Evolutionary conservation across 192 early-diverging fungal genomes (phyloP), one percentile per base, ranked within the genome.

Genomic region (Backusella westeae): DNA sequence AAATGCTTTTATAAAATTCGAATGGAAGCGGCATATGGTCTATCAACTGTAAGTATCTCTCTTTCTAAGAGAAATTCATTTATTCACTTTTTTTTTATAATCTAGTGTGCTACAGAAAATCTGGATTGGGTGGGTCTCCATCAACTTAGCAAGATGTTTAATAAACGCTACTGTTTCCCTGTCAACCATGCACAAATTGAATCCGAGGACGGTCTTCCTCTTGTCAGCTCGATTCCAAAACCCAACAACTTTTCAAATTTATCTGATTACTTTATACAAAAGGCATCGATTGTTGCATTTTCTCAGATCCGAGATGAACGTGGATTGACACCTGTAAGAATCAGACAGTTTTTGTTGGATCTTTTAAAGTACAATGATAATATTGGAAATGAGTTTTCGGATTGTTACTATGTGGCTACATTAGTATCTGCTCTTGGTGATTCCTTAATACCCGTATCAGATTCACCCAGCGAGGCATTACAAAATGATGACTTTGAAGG

Each of bases 351-450:
- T 34, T 72, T 99, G 36, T 72, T 96, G 69, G 88, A 91, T 34
- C 82, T 96, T n/a, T 84, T 98, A 68, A 83, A 89, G 49, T 95
- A 92, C 83, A 99, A 99, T 81, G 96, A 98, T 82, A 99, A 98
- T 77, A 91, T 93, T 59, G 91, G 91, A 65, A 98, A 97, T 79
- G 81, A 85, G 84, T 96, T 90, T 56, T 90, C 95, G 1, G 96
- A 97, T 71, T 86, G 88, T 72, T 94, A 92, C 71, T 97, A 91
- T 73, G 79, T 97, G 23, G 85, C 90, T 12, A 86, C 86, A 1
- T 77, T 96, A n/a, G 89, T 97, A n/a, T 88, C 85, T 12, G 87
- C 91, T 0, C 78, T 95, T 34, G 91, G 89, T 21, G 86, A 93
- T 75, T 76, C 90, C 0, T 81, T 95, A 15, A 84, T 93, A 34